A percentile compares a stretch with the other conserved stretches of the same genome.
phyloP scores from a whole-genome alignment of 257 asterid genomes.

The Nicotiana obtusifolia region DNA sequence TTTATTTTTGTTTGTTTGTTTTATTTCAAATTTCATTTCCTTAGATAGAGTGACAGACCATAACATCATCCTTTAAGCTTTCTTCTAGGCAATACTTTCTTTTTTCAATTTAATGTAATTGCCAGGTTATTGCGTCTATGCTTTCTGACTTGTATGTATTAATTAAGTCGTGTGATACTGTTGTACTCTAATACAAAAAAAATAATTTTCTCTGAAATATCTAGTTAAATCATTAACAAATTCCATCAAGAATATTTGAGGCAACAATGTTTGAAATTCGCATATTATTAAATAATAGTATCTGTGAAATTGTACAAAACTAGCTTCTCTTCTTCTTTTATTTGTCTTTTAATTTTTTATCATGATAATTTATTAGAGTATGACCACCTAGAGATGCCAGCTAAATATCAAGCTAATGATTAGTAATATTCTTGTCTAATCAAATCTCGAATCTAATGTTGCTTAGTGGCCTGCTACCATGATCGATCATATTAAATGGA shows the following conservation, averaged over 20 bases:
- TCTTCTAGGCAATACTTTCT: too few relatives aligned
- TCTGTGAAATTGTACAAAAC: neutral
- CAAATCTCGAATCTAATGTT: neutral
- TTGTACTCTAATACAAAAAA: neutral
- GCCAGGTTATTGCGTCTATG: slow-evolving; percentile 12
- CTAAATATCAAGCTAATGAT: neutral
- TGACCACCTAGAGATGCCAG: neutral
- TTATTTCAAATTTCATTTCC: neutral
- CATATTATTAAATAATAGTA: neutral
- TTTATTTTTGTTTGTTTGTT: too few relatives aligned
- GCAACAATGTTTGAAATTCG: slow-evolving; percentile 5
- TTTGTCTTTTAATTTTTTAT: neutral
- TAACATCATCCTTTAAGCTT: neutral
- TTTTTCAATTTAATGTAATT: slow-evolving; percentile 10
- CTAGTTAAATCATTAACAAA: neutral
- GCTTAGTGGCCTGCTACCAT: neutral
- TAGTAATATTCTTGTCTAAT: neutral
- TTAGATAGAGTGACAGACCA: neutral
- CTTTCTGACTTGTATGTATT: neutral
- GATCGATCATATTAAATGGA: neutral
- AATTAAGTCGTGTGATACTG: neutral
- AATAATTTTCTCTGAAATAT: slow-evolving; percentile 18
- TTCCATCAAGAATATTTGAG: neutral
- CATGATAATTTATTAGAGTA: neutral
- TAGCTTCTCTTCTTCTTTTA: neutral